Evolutionary conservation across 805 yeast species (phyloP), one percentile per base, ranked within the genome.

Genomic region (Saccharomycopsis microspora): DNA sequence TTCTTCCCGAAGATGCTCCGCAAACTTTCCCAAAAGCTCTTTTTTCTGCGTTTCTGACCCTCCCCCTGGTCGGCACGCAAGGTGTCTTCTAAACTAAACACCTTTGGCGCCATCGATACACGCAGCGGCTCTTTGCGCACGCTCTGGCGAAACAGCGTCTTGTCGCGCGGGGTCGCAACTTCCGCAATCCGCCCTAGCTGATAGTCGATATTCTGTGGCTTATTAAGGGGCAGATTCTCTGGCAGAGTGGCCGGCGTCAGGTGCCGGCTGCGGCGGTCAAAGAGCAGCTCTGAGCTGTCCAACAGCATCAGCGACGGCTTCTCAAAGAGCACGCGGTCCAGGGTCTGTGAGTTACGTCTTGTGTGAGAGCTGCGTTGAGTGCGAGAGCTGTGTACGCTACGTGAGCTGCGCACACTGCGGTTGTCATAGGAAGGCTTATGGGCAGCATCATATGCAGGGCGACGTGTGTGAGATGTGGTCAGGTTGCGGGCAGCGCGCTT

Each of bases 41-140:
- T 5, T 32, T 48, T 33, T 44, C 30, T 27, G 32, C 39, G 4
- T 30, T 34, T 4, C 8, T 6, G 35, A n/a, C 19, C 10, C n/a
- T 19, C 48, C 10, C 38, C 19, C 19, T 31, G 35, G 35, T 49
- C 53, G 6, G 53, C 53, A 33, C 47, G 36, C 29, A 49, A 43
- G 3, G 53, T 49, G 30, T 49, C 53, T 37, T 49, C 53, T 11
- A 49, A 34, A 33, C 41, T 38, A 29, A 49, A 49, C 19, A 49
- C 53, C 19, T 49, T 49, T 32, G 53, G 53, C 9, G 34, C 8
- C 8, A 19, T 19, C 19, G 19, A 19, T 19, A 39, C 11, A 11
- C 27, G 41, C 9, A 9, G n/a, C 28, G 27, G 45, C 28, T 5
- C 11, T 27, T 8, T 34, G 44, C 11, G 6, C 29, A 7, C 19